Conservation (phyloP, 169 alveolate species). For the Plasmodium gonderi region DNA sequence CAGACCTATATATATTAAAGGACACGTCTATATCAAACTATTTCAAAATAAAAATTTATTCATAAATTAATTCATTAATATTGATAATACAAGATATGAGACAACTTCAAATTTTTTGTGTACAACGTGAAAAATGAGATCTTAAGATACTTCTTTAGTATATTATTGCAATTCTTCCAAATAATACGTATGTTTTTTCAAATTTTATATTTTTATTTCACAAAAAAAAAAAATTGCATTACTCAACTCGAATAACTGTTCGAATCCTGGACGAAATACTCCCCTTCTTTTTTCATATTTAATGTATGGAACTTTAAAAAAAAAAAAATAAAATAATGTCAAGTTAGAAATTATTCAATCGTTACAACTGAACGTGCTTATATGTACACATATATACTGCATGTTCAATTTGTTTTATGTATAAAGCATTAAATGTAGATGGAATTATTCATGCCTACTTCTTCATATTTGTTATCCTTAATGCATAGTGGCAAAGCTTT, state of each 20-base stretch:
- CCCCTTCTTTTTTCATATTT: constrained; percentile 55
- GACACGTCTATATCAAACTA: neutral
- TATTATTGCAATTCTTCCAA: neutral
- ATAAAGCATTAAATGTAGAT: neutral
- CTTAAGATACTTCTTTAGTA: neutral
- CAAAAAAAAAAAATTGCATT: neutral
- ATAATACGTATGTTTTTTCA: neutral
- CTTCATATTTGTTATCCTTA: constrained; percentile 20
- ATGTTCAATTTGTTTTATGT: neutral
- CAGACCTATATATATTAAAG: neutral
- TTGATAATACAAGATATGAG: neutral
- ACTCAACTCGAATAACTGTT: constrained; percentile 11
- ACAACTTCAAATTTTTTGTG: neutral
- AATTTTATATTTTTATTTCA: neutral
- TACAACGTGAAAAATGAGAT: neutral
- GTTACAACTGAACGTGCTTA: constrained; percentile 3
- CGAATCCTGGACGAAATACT: constrained; percentile 28
- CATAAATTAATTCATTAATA: neutral
- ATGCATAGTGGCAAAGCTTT: constrained; percentile 22
- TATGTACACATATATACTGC: neutral
- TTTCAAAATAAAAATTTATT: neutral
- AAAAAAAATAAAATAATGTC: constrained; percentile 25
- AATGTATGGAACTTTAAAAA: constrained; percentile 28
- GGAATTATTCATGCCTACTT: neutral
- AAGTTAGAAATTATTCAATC: neutral